Base-by-base conservation (phyloP, 2,329 filamentous ascomycete genomes). In the Colletotrichum eremochloae region DNA sequence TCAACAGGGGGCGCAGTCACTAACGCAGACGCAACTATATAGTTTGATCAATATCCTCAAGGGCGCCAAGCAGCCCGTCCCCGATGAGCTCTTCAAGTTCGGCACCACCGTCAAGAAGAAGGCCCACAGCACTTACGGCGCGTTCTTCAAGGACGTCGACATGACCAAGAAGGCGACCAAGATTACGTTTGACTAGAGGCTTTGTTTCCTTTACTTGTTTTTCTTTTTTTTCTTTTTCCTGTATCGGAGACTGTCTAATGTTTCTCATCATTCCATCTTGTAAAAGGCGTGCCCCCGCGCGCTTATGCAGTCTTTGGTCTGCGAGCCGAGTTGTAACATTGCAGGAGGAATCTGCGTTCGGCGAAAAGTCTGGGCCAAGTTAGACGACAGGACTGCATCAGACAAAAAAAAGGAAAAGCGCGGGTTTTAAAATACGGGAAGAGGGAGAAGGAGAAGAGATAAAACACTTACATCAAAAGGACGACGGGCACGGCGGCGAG, bases 71-170 rank as follows among this genome's bases (percentile, higher is more conserved):
- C 96, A 99, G 83, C 88, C 91, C 15, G 94, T 99, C 0, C 96
- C 96, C 2, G 94, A 97, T 55, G 93, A 94, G 36, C 86, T 99
- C 48, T 87, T 98, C 81, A 98, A 97, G 84, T 99, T 98, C 77
- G 96, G 96, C 78, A 97, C 95, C 31, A 98, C 96, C 0, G 96
- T 99, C 64, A 99, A 98, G 90, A 98, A 97, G 90, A 98, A 98
- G 94, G 90, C 91, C 61, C 96, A 99, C 84, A 93, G 95, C 79
- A 93, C 94, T 60, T 99, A 98, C 80, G 96, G 96, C 69, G 94
- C 95, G 42, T 98, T 98, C 81, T 97, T 93, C 87, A 97, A 96
- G 84, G 94, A 98, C 77, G 91, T 94, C 11, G 93, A 94, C 77
- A 92, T 92, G 81, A 94, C 89, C 81, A 93, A 96, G 84, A 92